Base-by-base conservation (phyloP, 176 grass and related monocot species). In the Cocos nucifera region DNA sequence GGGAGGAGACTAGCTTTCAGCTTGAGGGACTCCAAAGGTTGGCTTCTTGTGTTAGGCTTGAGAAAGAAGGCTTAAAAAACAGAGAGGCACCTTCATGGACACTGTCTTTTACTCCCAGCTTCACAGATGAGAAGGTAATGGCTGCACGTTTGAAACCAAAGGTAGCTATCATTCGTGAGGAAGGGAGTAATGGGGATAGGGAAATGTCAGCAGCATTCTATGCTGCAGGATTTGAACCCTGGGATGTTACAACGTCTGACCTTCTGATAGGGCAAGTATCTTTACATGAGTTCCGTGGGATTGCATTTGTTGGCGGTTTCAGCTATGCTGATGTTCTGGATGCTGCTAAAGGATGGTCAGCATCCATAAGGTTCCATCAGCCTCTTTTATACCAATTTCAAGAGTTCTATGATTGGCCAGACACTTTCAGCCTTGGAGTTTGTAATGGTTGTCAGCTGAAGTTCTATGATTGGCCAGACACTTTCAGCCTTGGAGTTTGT, bases 291-390 rank as follows among this genome's bases (percentile, higher is more conserved):
- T 97, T 92, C 63, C 62, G 67, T 17, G 93, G 87, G 29, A 88
- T 91, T 63, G 84, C 73, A 5, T 97, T 97, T 88, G 93, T 92
- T 61, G 93, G 87, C 70, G 93, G 87, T 29, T 97, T 97, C 67
- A 97, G 87, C 75, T 92, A 88, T 55, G 84, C 93, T 18, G 87
- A 98, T 59, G 93, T 86, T 19, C 70, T 98, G 3, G 84, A 98
- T 79, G 92, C 93, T 64, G 84, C 70, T 0, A 98, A 98, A 79
- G 93, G 87, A 16, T 98, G 84, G 93, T 83, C 87, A 53, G 93
- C 93, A 55, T 85, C 84, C 14, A 88, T 98, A 59, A 90, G 79
- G 53, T 98, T 98, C 64, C 92, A 98, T 66, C 66, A 83, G 29
- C 75, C 86, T n/a, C 69, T 97, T 9, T 63, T 97, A 73, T 57